Evolutionary conservation across 169 alveolate genomes (phyloP).

Genomic region (Cryptosporidium sp.): DNA sequence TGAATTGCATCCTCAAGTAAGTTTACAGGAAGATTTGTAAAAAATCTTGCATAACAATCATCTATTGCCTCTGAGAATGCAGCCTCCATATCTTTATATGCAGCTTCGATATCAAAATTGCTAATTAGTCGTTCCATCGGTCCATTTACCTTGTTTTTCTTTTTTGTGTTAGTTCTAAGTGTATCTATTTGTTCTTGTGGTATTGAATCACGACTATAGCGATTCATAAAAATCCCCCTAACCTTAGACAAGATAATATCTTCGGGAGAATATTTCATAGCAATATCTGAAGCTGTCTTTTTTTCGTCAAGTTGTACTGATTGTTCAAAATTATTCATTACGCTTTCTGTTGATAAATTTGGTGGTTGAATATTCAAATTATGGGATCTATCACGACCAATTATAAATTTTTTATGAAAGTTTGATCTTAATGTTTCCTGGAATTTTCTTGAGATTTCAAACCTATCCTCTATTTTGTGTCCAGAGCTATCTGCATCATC

Average conservation of each 20-base stretch:
- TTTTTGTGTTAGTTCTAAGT: background rate
- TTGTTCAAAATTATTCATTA: background rate
- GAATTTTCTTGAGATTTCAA: background rate
- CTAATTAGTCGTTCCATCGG: background rate
- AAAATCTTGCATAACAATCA: conserved; percentile 91
- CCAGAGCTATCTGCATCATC: background rate
- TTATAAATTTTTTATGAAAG: background rate
- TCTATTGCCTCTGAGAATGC: conserved; percentile 66
- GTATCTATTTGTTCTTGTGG: conserved; percentile 9
- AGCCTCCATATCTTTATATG: conserved; percentile 67
- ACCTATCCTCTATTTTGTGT: background rate
- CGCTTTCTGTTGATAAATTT: background rate
- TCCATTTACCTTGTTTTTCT: background rate
- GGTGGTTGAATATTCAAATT: background rate
- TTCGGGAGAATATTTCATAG: conserved; percentile 65
- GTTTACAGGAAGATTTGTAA: conserved; percentile 89
- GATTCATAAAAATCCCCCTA: conserved; percentile 62
- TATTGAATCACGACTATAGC: conserved; percentile 44
- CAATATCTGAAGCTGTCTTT: conserved; percentile 60
- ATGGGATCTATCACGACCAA: background rate
- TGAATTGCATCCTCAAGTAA: conserved; percentile 88
- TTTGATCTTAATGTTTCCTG: conserved; percentile 3
- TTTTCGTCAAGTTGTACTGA: background rate
- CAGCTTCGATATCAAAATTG: conserved; percentile 41
- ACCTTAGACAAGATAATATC: conserved; percentile 59